phyloP scores from a whole-genome alignment of 2,329 filamentous ascomycete genomes.

The Graphiopsis chlorocephala region DNA sequence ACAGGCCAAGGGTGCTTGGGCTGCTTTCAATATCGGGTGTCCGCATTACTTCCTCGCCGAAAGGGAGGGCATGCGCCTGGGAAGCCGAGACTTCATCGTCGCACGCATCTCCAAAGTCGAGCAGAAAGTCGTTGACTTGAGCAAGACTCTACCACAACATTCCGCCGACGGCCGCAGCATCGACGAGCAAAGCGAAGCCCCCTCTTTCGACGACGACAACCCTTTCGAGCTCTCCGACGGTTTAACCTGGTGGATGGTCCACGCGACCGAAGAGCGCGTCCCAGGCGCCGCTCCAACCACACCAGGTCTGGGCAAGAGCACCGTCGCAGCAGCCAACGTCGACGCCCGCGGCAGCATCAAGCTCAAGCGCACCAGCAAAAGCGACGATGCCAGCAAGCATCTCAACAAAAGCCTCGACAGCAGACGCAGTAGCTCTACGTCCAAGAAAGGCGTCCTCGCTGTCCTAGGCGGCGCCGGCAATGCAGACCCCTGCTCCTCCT shows the following conservation, averaged over 20 bases:
- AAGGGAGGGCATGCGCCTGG: conserved; percentile 81
- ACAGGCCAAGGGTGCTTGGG: conserved; percentile 92
- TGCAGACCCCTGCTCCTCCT: conserved; percentile 11
- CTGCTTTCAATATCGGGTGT: conserved; percentile 95
- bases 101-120: conserved; percentile 89
- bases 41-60: conserved; percentile 96
- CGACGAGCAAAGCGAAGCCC: conserved; percentile 52
- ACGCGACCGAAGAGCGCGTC: conserved; percentile 83
- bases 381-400: conserved; percentile 47
- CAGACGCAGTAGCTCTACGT: conserved; percentile 81
- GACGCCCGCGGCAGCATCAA: conserved; percentile 72
- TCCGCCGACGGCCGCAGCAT: conserved; percentile 40
- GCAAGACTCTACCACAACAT: conserved; percentile 55
- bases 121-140: conserved; percentile 89
- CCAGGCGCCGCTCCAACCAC: conserved; percentile 74
- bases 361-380: conserved; percentile 43
- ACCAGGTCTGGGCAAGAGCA: conserved; percentile 85
- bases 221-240: conserved; percentile 96
- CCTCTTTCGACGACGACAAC: conserved; percentile 80
- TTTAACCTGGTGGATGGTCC: conserved; percentile 91
- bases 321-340: conserved; percentile 81
- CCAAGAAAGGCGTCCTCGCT: conserved; percentile 66
- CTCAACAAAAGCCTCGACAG: conserved; percentile 84
- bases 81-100: conserved; percentile 90
- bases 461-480: conserved; percentile 2